A percentile compares a stretch with the other conserved stretches of the same genome.
Conservation (phyloP, 345 rosid genomes). For the Camelina sativa region DNA sequence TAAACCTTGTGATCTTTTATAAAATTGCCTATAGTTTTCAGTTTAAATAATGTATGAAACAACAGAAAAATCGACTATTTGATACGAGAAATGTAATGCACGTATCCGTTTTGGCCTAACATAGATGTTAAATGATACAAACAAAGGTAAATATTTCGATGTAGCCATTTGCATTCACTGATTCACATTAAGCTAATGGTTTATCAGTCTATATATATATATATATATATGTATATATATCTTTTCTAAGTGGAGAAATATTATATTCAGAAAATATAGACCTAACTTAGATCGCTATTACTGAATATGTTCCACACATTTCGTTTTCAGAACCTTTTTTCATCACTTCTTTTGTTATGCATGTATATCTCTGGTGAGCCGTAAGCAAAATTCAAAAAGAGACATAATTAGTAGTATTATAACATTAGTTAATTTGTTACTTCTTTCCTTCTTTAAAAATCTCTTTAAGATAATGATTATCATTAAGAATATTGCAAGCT, state of each 20-base stretch:
- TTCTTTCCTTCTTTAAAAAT: background rate
- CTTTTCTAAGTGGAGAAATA: conserved; percentile 16
- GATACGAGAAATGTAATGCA: background rate
- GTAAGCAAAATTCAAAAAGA: conserved; percentile 15
- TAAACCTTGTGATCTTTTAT: background rate
- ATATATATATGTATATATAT: background rate
- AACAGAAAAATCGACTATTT: background rate
- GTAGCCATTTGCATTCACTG: background rate
- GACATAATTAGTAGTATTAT: background rate
- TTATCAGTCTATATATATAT: background rate
- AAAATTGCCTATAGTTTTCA: background rate
- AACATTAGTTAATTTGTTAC: conserved; percentile 12
- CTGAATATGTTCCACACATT: conserved; percentile 32
- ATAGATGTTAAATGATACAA: background rate
- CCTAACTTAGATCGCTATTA: conserved; percentile 26
- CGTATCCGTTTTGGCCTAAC: background rate
- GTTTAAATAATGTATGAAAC: background rate
- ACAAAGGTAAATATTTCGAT: background rate
- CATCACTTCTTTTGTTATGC: conserved; percentile 17
- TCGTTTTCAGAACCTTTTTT: conserved; percentile 31
- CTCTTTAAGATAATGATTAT: background rate
- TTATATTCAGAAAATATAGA: conserved; percentile 2
- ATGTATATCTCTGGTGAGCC: conserved; percentile 20
- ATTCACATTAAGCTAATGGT: background rate
- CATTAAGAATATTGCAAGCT: background rate